Evolutionary conservation across 1,139 yeast species (phyloP), one percentile per base, ranked within the genome.

Genomic region (Candida anutae): DNA sequence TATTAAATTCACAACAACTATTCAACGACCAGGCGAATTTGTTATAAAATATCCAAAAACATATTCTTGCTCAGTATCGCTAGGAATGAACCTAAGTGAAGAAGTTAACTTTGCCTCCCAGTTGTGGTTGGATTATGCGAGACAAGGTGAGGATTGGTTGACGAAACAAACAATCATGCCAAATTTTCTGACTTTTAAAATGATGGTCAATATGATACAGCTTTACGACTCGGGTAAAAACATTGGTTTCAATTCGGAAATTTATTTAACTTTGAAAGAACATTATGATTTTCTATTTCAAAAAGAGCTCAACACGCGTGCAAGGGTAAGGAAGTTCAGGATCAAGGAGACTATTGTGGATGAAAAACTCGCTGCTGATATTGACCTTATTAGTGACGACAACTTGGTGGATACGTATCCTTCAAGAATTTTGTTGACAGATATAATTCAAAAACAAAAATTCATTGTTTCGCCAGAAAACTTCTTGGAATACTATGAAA

Each of bases 21-120:
- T 63, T 10, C 87, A 79, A 46, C 58, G 56, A 21, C 75, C 79
- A 1, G 83, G 84, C 0, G 81, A 79, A 26, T 62, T 64, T 34
- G 53, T 79, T 4, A 53, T 78, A 28, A 74, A 68, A 31, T 74
- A 56, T 34, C 85, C 87, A 0, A 62, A 64, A 32, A 46, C 72
- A 1, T 77, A 71, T 43, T 55, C 75, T 0, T 50, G 74, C 8
- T 53, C 53, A 3, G 44, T 75, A 3, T 71, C 79, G 0, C 48
- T 71, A 17, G 85, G 84, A 0, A 60, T 73, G 27, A 65, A 64
- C 29, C 52, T 77, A 8, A 62, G 69, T 28, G 82, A 78, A 46
- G 64, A 65, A 25, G 71, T 69, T 2, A 64, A 67, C 33, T 67
- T 77, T 48, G 79, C 81, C 1, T 62, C 79, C 0, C 43, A 48